Conservation (phyloP, 2,329 filamentous ascomycete genomes). For the Penicillium verrucosum region DNA sequence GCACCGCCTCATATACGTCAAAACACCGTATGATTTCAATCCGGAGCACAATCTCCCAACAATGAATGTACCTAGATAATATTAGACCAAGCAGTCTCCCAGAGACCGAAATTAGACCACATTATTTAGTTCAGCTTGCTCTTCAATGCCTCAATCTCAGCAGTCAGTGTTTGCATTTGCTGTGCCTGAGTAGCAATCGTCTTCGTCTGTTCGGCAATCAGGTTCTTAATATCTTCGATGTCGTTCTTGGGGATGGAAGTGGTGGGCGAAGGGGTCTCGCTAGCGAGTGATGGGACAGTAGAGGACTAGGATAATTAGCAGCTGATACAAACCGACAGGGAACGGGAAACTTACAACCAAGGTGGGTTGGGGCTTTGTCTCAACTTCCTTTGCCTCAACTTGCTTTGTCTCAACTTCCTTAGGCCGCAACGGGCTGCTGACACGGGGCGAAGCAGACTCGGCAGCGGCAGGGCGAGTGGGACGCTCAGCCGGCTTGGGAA, state of each 20-base stretch:
- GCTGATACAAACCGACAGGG: background rate
- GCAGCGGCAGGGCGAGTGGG: slow-evolving; percentile 34
- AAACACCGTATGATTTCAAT: slow-evolving; percentile 13
- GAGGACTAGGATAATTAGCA: slow-evolving; percentile 18
- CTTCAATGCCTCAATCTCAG: slow-evolving; percentile 78
- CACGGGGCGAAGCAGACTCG: slow-evolving; percentile 24
- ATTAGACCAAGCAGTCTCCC: background rate
- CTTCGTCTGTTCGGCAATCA: slow-evolving; percentile 73
- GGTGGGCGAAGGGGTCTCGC: slow-evolving; percentile 24
- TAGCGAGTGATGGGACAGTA: slow-evolving; percentile 33
- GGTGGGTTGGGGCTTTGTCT: slow-evolving; percentile 25
- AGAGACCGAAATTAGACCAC: background rate
- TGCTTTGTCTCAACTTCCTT: slow-evolving; percentile 23
- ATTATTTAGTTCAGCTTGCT: slow-evolving; percentile 58
- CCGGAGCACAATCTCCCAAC: background rate
- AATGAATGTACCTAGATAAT: slow-evolving; percentile 1
- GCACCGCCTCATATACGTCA: slow-evolving; percentile 12
- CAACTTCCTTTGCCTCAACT: slow-evolving; percentile 6
- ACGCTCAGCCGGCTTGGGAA: slow-evolving; percentile 70
- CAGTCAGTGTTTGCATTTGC: slow-evolving; percentile 66
- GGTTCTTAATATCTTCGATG: slow-evolving; percentile 71
- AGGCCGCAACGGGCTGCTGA: slow-evolving; percentile 32
- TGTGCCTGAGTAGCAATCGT: slow-evolving; percentile 74
- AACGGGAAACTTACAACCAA: slow-evolving; percentile 19
- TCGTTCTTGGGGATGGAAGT: slow-evolving; percentile 56